Percentiles rank a stretch among this genome's conserved stretches.
phyloP scores from a whole-genome alignment of 2,329 filamentous ascomycete genomes.

The Aspergillus puulaauensis region DNA sequence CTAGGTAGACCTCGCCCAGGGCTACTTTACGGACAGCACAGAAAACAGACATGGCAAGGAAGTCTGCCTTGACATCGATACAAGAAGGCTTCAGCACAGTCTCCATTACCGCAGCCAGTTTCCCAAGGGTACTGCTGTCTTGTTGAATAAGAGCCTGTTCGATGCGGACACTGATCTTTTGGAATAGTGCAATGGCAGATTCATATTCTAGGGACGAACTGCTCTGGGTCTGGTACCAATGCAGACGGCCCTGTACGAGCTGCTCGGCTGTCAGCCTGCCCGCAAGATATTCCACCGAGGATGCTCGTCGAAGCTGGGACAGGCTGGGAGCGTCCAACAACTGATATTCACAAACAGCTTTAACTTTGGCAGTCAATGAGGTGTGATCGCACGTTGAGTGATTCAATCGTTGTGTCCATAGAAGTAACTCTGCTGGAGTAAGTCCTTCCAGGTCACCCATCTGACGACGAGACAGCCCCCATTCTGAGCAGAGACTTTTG shows the following conservation, averaged over 20 bases:
- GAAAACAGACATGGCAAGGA: slow-evolving; percentile 58
- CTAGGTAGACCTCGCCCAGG: slow-evolving; percentile 62
- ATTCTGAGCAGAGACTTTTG: slow-evolving; percentile 14
- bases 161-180: slow-evolving; percentile 30
- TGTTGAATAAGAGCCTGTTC: slow-evolving; percentile 22
- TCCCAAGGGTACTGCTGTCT: slow-evolving; percentile 31
- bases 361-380: slow-evolving; percentile 14
- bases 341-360: slow-evolving; percentile 18
- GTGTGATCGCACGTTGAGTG: not conserved
- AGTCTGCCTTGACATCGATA: slow-evolving; percentile 50
- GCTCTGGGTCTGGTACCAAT: slow-evolving; percentile 41
- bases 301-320: slow-evolving; percentile 37
- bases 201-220: slow-evolving; percentile 31
- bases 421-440: slow-evolving; percentile 32
- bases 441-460: slow-evolving; percentile 35
- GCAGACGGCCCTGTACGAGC: slow-evolving; percentile 37
- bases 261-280: slow-evolving; percentile 33
- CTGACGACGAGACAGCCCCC: slow-evolving; percentile 26
- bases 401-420: slow-evolving; percentile 14
- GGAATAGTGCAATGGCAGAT: slow-evolving; percentile 31
- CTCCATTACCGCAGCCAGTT: slow-evolving; percentile 36
- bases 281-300: slow-evolving; percentile 39
- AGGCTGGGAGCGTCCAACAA: slow-evolving; percentile 34
- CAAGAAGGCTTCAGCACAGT: slow-evolving; percentile 27
- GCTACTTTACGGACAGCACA: slow-evolving; percentile 55